Evolutionary conservation across 2,329 filamentous ascomycete species (phyloP).

Genomic region (Stenocarpella maydis): DNA sequence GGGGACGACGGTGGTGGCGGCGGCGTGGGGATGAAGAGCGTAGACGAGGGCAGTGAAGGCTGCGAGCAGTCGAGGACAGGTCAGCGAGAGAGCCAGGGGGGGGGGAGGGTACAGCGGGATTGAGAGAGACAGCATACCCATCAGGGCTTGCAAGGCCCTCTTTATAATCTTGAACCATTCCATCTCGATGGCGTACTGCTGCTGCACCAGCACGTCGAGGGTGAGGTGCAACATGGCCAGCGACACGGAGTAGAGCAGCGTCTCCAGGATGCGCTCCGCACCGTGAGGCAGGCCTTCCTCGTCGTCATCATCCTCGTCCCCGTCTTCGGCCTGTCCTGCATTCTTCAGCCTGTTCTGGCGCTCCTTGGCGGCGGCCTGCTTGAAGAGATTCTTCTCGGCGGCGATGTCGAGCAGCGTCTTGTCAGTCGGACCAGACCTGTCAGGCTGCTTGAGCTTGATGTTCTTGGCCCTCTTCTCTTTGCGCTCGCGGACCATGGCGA

Average conservation of each 20-base stretch:
- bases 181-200: constrained; percentile 77
- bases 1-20: constrained; percentile 59
- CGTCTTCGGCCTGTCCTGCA: constrained; percentile 31
- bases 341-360: constrained; percentile 44
- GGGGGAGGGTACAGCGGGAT: neutral
- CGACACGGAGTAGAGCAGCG: constrained; percentile 66
- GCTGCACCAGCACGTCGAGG: constrained; percentile 79
- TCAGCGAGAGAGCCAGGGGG: constrained; percentile 9
- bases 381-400: constrained; percentile 67
- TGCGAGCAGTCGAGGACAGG: constrained; percentile 42
- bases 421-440: constrained; percentile 67
- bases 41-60: constrained; percentile 66
- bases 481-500: constrained; percentile 57
- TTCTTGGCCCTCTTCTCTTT: constrained; percentile 57
- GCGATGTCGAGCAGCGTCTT: constrained; percentile 80
- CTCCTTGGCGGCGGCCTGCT: constrained; percentile 54
- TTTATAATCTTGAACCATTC: constrained; percentile 63
- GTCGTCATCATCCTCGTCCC: constrained; percentile 39
- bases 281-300: constrained; percentile 50
- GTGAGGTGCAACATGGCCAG: constrained; percentile 79
- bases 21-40: constrained; percentile 61
- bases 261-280: constrained; percentile 62
- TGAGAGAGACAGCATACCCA: constrained; percentile 54
- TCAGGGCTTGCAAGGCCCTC: constrained; percentile 61
- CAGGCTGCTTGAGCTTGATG: constrained; percentile 73